Conservation (phyloP, 208 protist species). For the Trypanosoma platydactyli region DNA sequence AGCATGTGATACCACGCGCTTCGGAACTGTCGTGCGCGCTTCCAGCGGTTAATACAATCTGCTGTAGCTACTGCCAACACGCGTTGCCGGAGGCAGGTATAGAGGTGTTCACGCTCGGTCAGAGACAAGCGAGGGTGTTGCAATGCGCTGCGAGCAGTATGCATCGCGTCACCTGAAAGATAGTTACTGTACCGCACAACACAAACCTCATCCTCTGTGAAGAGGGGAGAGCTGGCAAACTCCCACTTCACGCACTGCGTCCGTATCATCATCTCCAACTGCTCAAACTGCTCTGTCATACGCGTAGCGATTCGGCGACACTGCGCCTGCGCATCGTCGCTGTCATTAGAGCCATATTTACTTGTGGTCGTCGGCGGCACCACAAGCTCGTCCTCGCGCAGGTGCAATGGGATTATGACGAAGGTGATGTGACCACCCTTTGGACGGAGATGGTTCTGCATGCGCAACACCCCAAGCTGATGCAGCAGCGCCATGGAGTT, state of each 20-base stretch:
- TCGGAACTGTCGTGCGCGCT: neutral
- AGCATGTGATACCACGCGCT: slow-evolving; percentile 41
- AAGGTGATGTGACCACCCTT: slow-evolving; percentile 29
- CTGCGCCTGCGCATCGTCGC: neutral
- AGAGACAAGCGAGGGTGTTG: slow-evolving; percentile 52
- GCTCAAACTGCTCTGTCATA: slow-evolving; percentile 46
- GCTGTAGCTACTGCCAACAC: slow-evolving; percentile 38
- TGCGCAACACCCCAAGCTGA: slow-evolving; percentile 55
- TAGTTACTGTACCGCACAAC: slow-evolving; percentile 67
- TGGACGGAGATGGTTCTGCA: slow-evolving; percentile 28
- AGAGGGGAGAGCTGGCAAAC: slow-evolving; percentile 37
- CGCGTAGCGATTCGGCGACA: slow-evolving; percentile 11
- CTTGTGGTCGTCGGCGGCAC: slow-evolving; percentile 24
- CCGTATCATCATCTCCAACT: slow-evolving; percentile 34
- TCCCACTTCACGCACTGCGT: slow-evolving; percentile 38
- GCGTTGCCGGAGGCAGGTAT: slow-evolving; percentile 43
- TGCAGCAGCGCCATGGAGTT: slow-evolving; percentile 73
- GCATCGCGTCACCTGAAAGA: slow-evolving; percentile 31
- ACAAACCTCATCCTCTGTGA: slow-evolving; percentile 35
- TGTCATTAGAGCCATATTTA: neutral
- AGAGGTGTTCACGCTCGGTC: slow-evolving; percentile 56
- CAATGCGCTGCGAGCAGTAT: slow-evolving; percentile 32
- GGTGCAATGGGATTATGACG: slow-evolving; percentile 58
- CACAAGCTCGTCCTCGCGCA: slow-evolving; percentile 68
- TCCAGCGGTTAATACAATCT: slow-evolving; percentile 31